phyloP scores from a whole-genome alignment of 129 eudicot genomes.

The Rutidosis leptorrhynchoides region DNA sequence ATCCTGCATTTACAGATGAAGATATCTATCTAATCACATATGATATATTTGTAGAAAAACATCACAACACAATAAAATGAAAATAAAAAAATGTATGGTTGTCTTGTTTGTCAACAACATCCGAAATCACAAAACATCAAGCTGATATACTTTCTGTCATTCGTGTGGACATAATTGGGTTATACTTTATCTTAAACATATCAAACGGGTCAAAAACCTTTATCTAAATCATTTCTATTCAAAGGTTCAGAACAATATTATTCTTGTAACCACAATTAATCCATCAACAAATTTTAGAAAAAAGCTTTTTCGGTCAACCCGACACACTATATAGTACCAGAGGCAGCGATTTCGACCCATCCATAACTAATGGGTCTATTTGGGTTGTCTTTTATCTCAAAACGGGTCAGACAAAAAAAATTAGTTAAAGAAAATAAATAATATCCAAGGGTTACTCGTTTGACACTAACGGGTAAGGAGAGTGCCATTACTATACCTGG shows the following conservation, averaged over 20 bases:
- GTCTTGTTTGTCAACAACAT: no score
- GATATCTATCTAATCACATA: slow-evolving; percentile 14
- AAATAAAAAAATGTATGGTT: no score
- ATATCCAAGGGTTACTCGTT: no score
- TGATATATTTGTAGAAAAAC: not conserved
- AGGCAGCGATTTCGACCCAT: no score
- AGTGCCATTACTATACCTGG: not conserved
- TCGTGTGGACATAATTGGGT: no score
- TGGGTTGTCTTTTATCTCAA: slow-evolving; percentile 9
- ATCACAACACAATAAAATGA: not conserved
- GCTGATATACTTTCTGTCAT: no score
- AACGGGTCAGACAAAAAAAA: slow-evolving; percentile 4
- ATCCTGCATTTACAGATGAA: slow-evolving; percentile 46
- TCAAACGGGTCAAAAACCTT: not conserved
- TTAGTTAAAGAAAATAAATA: not conserved
- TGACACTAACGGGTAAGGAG: no score
- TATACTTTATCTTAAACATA: no score
- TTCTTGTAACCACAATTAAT: not conserved
- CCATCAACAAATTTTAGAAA: not conserved
- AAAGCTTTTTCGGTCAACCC: slow-evolving; percentile 7
- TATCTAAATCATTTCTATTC: not conserved
- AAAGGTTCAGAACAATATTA: not conserved
- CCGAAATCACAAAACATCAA: no score
- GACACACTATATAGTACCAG: not conserved
- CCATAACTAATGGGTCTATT: not conserved